Percentiles rank a stretch among this genome's conserved stretches.
Evolutionary conservation across 1,284 basidiomycete species (phyloP).

Genomic region (Rugosomyces carneus): DNA sequence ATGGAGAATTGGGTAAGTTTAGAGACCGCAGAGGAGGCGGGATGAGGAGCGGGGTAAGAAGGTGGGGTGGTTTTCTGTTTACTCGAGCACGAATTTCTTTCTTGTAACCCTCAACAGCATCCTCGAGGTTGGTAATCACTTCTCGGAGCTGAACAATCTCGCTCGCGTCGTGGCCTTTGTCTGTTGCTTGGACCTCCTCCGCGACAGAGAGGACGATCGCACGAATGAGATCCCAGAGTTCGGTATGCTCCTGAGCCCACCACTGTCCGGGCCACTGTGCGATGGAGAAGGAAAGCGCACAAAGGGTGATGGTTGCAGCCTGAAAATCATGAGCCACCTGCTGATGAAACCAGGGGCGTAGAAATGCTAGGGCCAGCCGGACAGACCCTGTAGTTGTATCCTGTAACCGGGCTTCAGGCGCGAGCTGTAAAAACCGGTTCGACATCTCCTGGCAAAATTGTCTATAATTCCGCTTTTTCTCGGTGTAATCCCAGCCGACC

Average conservation of each 20-base stretch:
- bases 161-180: slow-evolving; percentile 8
- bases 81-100: slow-evolving; percentile 12
- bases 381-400: slow-evolving; percentile 64
- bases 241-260: slow-evolving; percentile 56
- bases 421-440: slow-evolving; percentile 49
- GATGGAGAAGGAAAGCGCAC: slow-evolving; percentile 50
- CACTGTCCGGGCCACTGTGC: slow-evolving; percentile 63
- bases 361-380: slow-evolving; percentile 55
- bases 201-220: slow-evolving; percentile 52
- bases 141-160: slow-evolving; percentile 32
- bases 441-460: slow-evolving; percentile 67
- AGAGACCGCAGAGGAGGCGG: slow-evolving; percentile 16
- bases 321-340: slow-evolving; percentile 44
- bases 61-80: slow-evolving; percentile 17
- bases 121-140: slow-evolving; percentile 44
- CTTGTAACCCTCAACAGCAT: slow-evolving; percentile 21
- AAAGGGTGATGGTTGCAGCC: slow-evolving; percentile 40
- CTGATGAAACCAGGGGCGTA: slow-evolving; percentile 62
- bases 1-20: slow-evolving; percentile 15
- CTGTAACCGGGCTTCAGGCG: slow-evolving; percentile 47
- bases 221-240: slow-evolving; percentile 51
- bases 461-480: slow-evolving; percentile 54
- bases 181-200: slow-evolving; percentile 43
- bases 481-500: slow-evolving; percentile 56
- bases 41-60: slow-evolving; percentile 15